Evolutionary conservation across 1,284 basidiomycete genomes (phyloP).

Genomic region (Irpex rosettiformis): DNA sequence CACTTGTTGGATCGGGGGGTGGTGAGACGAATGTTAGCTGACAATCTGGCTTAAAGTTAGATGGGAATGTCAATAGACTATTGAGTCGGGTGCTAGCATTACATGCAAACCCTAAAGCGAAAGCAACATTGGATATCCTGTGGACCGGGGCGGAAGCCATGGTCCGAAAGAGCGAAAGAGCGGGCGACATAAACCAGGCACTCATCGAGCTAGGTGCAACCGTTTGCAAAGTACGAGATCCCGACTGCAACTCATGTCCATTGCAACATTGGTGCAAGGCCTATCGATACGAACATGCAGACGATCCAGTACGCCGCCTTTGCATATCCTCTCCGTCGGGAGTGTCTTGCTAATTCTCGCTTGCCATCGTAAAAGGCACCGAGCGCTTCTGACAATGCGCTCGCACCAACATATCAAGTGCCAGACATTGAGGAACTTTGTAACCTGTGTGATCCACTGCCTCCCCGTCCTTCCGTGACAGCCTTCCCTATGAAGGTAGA

Average conservation of each 20-base stretch:
- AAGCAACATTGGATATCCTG: constrained; percentile 74
- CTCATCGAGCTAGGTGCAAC: constrained; percentile 88
- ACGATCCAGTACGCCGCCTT: constrained; percentile 14
- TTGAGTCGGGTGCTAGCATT: constrained; percentile 80
- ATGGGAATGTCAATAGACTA: constrained; percentile 88
- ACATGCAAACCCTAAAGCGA: constrained; percentile 77
- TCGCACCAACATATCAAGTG: constrained; percentile 13
- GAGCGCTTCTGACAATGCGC: neutral
- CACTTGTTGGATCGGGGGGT: neutral
- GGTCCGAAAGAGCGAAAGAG: constrained; percentile 50
- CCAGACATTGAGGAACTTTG: constrained; percentile 78
- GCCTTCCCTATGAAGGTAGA: constrained; percentile 86
- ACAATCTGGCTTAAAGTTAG: constrained; percentile 50
- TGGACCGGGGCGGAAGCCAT: constrained; percentile 77
- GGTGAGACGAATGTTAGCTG: neutral
- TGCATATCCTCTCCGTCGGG: neutral
- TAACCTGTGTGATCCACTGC: constrained; percentile 67
- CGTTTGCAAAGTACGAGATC: constrained; percentile 82
- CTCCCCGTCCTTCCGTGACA: constrained; percentile 46
- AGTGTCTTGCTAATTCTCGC: neutral
- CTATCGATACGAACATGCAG: constrained; percentile 33
- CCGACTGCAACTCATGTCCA: constrained; percentile 73
- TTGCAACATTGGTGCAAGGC: constrained; percentile 67
- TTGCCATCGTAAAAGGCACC: constrained; percentile 3
- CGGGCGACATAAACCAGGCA: constrained; percentile 88